Conservation (phyloP, 2,329 filamentous ascomycete species). For the Paraconiothyrium sp. region DNA sequence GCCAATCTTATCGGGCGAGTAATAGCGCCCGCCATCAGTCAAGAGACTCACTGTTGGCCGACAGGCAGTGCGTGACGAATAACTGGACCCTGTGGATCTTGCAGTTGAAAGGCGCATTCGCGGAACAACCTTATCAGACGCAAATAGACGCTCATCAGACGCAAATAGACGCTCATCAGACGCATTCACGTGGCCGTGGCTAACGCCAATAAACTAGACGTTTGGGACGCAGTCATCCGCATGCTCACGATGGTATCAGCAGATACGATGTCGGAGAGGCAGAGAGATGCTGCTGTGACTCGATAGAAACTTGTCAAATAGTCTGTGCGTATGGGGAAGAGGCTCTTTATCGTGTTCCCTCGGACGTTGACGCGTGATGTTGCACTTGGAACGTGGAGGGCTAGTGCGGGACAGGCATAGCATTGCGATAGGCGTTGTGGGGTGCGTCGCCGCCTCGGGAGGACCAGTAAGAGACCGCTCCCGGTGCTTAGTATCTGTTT, state of each 20-base stretch:
- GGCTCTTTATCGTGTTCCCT: slow-evolving; percentile 30
- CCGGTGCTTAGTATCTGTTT: not conserved
- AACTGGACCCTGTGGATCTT: slow-evolving; percentile 20
- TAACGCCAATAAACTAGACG: not conserved
- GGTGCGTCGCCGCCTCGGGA: slow-evolving; percentile 9
- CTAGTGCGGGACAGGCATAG: slow-evolving; percentile 2
- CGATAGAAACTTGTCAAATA: slow-evolving; percentile 43
- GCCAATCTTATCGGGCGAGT: slow-evolving; percentile 11
- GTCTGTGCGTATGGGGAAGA: slow-evolving; percentile 20
- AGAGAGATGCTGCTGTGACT: slow-evolving; percentile 30
- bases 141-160: not conserved
- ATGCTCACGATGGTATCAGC: not conserved
- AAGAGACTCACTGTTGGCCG: slow-evolving; percentile 1
- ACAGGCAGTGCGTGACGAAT: not conserved
- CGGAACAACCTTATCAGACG: slow-evolving; percentile 4
- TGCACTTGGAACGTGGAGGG: not conserved
- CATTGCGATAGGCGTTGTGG: slow-evolving; percentile 3
- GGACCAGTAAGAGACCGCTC: not conserved
- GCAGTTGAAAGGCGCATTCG: slow-evolving; percentile 15
- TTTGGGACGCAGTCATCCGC: not conserved
- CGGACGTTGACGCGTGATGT: not conserved
- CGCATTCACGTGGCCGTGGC: slow-evolving; percentile 18
- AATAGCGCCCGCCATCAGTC: slow-evolving; percentile 7
- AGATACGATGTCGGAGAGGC: slow-evolving; percentile 24
- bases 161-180: slow-evolving; percentile 3